Evolutionary conservation across 345 rosid genomes (phyloP), one percentile per base, ranked within the genome.

Genomic region (Linum lewisii): DNA sequence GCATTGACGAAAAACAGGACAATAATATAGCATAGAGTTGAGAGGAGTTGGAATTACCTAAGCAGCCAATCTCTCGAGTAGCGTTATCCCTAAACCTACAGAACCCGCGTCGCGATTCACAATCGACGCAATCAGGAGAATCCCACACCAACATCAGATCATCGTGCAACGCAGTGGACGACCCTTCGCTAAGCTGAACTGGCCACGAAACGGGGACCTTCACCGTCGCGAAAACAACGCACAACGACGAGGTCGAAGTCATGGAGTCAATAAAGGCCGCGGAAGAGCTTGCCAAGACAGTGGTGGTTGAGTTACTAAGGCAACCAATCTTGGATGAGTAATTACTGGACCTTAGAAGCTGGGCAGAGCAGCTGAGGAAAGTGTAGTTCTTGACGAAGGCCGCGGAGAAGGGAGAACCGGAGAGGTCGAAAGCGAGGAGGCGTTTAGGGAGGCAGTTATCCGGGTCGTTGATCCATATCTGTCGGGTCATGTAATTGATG

Each of bases 351-450:
- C 34, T 61, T 1, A 66, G 60, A 38, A 70, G 24, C 61, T 74
- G 77, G 67, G 62, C 51, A 6, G 95, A 88, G 70, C 96, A 86
- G 66, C 68, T 78, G 16, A 86, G 71, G 81, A 88, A 84, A 14
- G 85, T 85, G 78, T 76, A 88, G 59, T 71, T 75, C 36, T 47
- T 77, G 56, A 61, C 71, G 50, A 59, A 69, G 10, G 71, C 23
- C 57, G 77, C 69, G 20, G 49, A 53, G 63, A 86, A 91, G 1
- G 90, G 85, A 53, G 96, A 76, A 24, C 73, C 80, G 0, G 92
- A 77, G 19, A 82, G 79, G 54, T 79, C 74, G 42, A 86, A 73
- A 52, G 60, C 62, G 8, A 82, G 72, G 57, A 85, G 81, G 47
- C 83, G 78, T 55, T 56, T 68, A 1, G 90, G 81, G 23, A 91